Conservation (phyloP, 768 basidiomycete genomes). For the Lenzites betulinus region DNA sequence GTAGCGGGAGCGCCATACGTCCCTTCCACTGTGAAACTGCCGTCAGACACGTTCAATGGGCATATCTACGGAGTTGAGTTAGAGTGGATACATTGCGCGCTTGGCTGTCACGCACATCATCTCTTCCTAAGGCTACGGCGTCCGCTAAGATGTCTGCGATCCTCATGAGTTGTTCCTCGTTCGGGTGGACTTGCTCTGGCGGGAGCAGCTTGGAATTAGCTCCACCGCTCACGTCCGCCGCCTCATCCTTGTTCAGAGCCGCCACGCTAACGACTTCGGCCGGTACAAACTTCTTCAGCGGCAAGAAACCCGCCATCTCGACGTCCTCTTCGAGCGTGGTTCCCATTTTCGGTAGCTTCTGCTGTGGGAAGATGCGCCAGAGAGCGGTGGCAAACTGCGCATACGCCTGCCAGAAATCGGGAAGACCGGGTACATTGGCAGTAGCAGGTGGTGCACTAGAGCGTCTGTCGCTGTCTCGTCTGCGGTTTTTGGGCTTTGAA, state of each 20-base stretch:
- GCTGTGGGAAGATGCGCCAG: constrained; percentile 65
- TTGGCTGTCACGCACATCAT: constrained; percentile 49
- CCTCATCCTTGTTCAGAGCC: not conserved
- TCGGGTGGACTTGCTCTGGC: constrained; percentile 68
- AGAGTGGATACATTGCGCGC: not conserved
- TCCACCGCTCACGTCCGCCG: not conserved
- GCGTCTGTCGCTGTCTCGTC: constrained; percentile 34
- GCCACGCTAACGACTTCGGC: constrained; percentile 31
- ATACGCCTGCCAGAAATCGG: constrained; percentile 75
- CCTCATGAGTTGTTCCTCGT: constrained; percentile 94
- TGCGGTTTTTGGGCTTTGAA: constrained; percentile 30
- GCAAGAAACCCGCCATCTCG: constrained; percentile 86
- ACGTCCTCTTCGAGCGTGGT: constrained; percentile 85
- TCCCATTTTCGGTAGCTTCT: constrained; percentile 56
- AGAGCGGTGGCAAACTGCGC: constrained; percentile 65
- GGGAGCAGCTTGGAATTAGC: not conserved
- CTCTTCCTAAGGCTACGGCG: constrained; percentile 56
- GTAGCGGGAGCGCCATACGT: no score
- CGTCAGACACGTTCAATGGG: constrained; percentile 25
- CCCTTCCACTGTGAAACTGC: constrained; percentile 1
- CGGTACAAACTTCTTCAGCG: constrained; percentile 65
- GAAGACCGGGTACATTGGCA: constrained; percentile 38
- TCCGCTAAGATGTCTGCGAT: constrained; percentile 83
- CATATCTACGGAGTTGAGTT: constrained; percentile 24
- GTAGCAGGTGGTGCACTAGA: constrained; percentile 33